Conservation (phyloP, 306 rosid genomes). For the Rosa chinensis region DNA sequence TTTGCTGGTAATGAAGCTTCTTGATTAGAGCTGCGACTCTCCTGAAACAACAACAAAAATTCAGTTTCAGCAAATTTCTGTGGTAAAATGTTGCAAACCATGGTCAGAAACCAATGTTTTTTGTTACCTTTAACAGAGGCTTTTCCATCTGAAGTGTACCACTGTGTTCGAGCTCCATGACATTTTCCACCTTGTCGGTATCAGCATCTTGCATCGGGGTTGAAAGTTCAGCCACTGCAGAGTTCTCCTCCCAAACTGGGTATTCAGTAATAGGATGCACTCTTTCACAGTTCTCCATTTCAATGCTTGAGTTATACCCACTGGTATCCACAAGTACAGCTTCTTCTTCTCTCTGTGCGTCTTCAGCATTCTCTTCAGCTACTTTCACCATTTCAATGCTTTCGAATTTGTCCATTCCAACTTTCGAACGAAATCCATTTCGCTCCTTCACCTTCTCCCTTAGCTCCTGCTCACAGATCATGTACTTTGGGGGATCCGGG, state of each 20-base stretch:
- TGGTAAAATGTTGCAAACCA: background rate
- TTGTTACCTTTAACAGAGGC: constrained; percentile 46
- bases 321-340: background rate
- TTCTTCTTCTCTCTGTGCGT: constrained; percentile 18
- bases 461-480: background rate
- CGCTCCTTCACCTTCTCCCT: background rate
- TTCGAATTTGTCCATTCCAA: background rate
- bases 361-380: constrained; percentile 31
- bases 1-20: constrained; percentile 38
- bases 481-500: constrained; percentile 22
- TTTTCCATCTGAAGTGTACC: constrained; percentile 43
- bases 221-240: constrained; percentile 40
- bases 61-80: background rate
- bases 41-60: constrained; percentile 25
- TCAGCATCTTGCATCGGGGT: constrained; percentile 37
- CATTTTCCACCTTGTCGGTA: constrained; percentile 30
- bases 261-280: constrained; percentile 30
- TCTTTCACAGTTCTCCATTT: constrained; percentile 30
- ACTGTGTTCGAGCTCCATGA: constrained; percentile 38
- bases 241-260: constrained; percentile 27
- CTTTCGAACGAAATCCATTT: background rate
- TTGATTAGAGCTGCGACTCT: constrained; percentile 30
- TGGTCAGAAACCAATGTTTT: background rate
- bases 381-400: background rate
- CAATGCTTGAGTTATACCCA: constrained; percentile 24